Evolutionary conservation across 139 green algal genomes (phyloP), one percentile per base, ranked within the genome.

Genomic region (Spirogloea muscicola): DNA sequence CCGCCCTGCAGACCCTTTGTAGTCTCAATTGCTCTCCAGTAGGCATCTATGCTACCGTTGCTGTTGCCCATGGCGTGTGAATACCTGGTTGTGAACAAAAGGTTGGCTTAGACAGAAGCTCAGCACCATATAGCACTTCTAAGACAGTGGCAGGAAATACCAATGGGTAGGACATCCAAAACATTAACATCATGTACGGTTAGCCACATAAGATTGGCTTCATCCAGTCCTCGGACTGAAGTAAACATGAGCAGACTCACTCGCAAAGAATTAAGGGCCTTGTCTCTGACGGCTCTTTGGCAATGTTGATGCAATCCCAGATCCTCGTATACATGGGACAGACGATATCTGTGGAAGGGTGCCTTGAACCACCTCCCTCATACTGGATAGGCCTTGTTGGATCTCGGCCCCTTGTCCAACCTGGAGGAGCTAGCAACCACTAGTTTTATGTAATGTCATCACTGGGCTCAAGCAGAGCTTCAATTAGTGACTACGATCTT

Each of bases 31-130:
- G 68, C 68, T 3, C 84, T 61, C 91, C 91, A 98, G 84, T 97
- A 98, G 72, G 91, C 79, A 51, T 86, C 60, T 3, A 96, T 76
- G 83, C 95, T 96, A 61, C 94, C 94, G 51, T 87, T 94, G 71
- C 74, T 89, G 86, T 98, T 98, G 55, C 93, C 93, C 94, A 98
- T 98, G 48, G 84, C 87, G 84, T 98, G 94, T 7, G 87, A 71
- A 59, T 82, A 85, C 37, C 37, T 67, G n/a, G 9, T 10, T 10
- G 41, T 69, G n/a, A n/a, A n/a, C n/a, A n/a, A n/a, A n/a, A n/a
- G n/a, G n/a, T n/a, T n/a, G n/a, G n/a, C n/a, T n/a, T n/a, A n/a
- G n/a, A n/a, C n/a, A n/a, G n/a, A n/a, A n/a, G n/a, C n/a, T n/a
- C n/a, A n/a, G n/a, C n/a, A n/a, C n/a, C n/a, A n/a, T n/a, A n/a